phyloP scores from a whole-genome alignment of 768 basidiomycete species.

The Lactifluus piperatus region DNA sequence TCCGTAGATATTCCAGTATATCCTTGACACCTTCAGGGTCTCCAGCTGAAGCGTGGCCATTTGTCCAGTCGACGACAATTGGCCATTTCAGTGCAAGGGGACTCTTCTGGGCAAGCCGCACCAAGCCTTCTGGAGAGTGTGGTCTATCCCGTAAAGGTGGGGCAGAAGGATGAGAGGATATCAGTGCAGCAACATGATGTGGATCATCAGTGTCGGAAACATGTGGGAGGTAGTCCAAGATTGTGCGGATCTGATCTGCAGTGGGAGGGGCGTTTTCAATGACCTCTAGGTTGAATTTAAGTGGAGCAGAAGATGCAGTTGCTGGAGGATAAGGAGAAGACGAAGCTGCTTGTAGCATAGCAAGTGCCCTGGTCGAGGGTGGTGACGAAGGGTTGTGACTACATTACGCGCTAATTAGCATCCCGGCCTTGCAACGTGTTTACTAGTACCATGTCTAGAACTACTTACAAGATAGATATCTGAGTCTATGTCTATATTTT shows the following conservation, averaged over 20 bases:
- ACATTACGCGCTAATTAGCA: neutral
- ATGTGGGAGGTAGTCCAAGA: slow-evolving; percentile 50
- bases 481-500: slow-evolving; percentile 6
- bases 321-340: slow-evolving; percentile 53
- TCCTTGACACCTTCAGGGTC: slow-evolving; percentile 59
- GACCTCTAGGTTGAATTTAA: slow-evolving; percentile 65
- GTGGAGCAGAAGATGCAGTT: slow-evolving; percentile 38
- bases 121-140: slow-evolving; percentile 38
- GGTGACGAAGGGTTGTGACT: slow-evolving; percentile 64
- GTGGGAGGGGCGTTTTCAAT: slow-evolving; percentile 58
- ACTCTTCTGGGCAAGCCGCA: slow-evolving; percentile 43
- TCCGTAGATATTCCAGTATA: slow-evolving; percentile 57
- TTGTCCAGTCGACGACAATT: slow-evolving; percentile 70
- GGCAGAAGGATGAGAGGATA: slow-evolving; percentile 54
- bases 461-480: slow-evolving; percentile 19
- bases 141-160: slow-evolving; percentile 30
- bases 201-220: slow-evolving; percentile 24
- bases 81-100: slow-evolving; percentile 68
- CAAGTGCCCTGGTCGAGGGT: slow-evolving; percentile 52
- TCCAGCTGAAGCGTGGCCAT: slow-evolving; percentile 55
- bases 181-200: slow-evolving; percentile 31
- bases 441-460: neutral
- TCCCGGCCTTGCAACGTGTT: too few relatives aligned
- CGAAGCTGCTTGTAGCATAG: slow-evolving; percentile 48
- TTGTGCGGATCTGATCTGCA: slow-evolving; percentile 57